Evolutionary conservation across 345 rosid species (phyloP), one percentile per base, ranked within the genome.

Genomic region (Rhodamnia argentea): DNA sequence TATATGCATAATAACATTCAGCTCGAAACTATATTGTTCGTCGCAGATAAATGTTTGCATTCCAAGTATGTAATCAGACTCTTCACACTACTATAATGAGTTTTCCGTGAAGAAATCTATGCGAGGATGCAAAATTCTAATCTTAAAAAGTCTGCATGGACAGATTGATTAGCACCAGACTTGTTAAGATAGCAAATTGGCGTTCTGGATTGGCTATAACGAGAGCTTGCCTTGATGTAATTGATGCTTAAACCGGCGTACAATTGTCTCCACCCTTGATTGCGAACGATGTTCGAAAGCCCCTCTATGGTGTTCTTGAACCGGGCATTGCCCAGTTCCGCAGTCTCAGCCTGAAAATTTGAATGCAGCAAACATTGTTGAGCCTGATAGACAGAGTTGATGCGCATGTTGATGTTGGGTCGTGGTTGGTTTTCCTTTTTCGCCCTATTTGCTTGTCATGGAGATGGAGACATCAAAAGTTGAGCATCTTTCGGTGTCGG

Each of bases 211-310:
- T 64, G 18, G 78, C 13, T 0, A 12, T 2, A 70, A 32, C 13
- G 7, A 70, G 78, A 70, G 47, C 78, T 64, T 52, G 96, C 99
- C 96, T 96, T 96, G 29, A 94, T 92, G 88, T 97, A 97, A 89
- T 97, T 97, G 88, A 95, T 92, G 93, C 98, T 97, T 86, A 96
- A 87, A 84, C 99, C 99, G 14, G 99, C 98, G 88, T 95, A 97
- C 87, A 96, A 88, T 91, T 97, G 99, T 88, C 91, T 93, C 97
- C 96, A 95, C 50, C 99, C 99, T 87, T 97, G 99, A 83, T 89
- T 92, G 78, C 93, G 88, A 60, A 87, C 87, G 16, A 96, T 96
- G 52, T 93, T 88, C 60, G 90, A 88, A 75, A 97, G 93, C 78
- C 95, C 98, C 26, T 93, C 94, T 75, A 83, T 59, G 47, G 98